Evolutionary conservation across 2,329 filamentous ascomycete species (phyloP).

Genomic region (Fusarium dimerum): DNA sequence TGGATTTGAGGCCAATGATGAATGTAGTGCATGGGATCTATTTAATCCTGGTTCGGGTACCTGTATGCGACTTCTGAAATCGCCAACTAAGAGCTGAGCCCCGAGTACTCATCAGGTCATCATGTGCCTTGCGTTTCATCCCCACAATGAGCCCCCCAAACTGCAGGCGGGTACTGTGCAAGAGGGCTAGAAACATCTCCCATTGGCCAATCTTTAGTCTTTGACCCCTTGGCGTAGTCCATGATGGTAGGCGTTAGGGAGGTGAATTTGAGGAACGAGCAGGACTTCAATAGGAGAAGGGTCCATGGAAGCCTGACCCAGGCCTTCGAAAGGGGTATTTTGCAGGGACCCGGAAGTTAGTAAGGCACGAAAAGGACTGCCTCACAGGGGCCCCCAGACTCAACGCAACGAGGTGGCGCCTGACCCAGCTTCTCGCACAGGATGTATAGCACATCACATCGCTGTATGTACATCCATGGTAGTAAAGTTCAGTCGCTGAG

Average conservation of each 20-base stretch:
- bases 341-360: not conserved
- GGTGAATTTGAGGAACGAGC: not conserved
- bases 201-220: not conserved
- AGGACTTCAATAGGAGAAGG: no score
- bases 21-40: conserved; percentile 12
- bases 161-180: not conserved
- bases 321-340: not conserved
- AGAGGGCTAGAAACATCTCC: not conserved
- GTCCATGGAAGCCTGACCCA: no score
- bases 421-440: no score
- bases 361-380: no score
- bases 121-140: not conserved
- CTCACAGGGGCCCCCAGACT: not conserved
- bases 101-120: conserved; percentile 12
- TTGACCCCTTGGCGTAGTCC: not conserved
- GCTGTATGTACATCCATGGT: no score
- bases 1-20: conserved; percentile 15
- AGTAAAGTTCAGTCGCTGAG: not conserved
- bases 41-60: conserved; percentile 18
- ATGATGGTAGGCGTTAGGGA: not conserved
- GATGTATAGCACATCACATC: no score
- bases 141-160: conserved; percentile 2
- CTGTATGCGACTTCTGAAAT: conserved; percentile 1
- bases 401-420: not conserved
- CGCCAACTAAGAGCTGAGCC: not conserved